Conservation (phyloP, 495 filamentous ascomycete species). For the Collariella sp. region DNA sequence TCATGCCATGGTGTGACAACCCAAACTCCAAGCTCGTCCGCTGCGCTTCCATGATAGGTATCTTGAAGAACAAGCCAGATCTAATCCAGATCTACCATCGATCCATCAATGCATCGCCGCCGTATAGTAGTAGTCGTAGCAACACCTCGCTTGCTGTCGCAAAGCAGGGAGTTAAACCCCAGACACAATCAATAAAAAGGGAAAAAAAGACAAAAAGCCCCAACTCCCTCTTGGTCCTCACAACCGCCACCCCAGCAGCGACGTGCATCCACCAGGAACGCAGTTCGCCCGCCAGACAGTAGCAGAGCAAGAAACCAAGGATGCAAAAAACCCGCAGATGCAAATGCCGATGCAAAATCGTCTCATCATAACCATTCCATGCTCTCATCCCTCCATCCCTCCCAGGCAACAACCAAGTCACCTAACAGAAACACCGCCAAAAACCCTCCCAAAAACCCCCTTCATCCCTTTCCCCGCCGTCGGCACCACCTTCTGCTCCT, state of each 20-base stretch:
- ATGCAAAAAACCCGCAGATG: neutral
- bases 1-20: too few species aligned
- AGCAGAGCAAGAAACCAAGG: neutral
- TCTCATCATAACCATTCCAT: too few species aligned
- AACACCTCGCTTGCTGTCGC: too few species aligned
- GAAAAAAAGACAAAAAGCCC: neutral
- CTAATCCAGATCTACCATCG: too few species aligned
- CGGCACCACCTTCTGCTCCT: constrained; percentile 32
- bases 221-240: neutral
- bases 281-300: neutral
- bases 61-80: too few species aligned
- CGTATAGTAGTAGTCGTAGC: too few species aligned
- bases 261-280: too few species aligned
- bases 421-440: constrained; percentile 21
- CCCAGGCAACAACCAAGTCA: neutral
- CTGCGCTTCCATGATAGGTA: too few species aligned
- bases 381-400: neutral
- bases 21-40: too few species aligned
- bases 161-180: too few species aligned
- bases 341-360: neutral
- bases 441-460: constrained; percentile 36
- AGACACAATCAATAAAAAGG: neutral
- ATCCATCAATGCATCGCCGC: too few species aligned
- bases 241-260: too few species aligned
- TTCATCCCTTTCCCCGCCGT: constrained; percentile 28